These are phyloP conservation scores for Starmerella roubikii DNA, from an alignment of 805 yeast species.

Conservation along the genomic window DNA sequence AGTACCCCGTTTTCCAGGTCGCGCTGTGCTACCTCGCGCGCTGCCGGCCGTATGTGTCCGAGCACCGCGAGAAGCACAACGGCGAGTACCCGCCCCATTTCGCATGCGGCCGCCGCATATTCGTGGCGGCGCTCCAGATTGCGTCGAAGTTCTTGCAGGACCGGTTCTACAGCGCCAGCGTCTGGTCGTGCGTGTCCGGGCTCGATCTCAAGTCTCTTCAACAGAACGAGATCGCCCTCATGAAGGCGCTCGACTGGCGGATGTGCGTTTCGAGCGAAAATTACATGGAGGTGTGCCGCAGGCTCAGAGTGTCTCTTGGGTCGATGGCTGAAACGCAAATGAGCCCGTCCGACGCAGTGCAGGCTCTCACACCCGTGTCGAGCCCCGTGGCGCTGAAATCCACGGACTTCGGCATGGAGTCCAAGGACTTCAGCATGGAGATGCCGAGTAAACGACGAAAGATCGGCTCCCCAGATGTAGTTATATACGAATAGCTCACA, in stretches of 20 bases:
- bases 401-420: neutral
- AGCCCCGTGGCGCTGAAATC: neutral
- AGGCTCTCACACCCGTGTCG: conserved; percentile 1
- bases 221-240: conserved; percentile 39
- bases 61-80: conserved; percentile 1
- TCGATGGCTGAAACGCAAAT: neutral
- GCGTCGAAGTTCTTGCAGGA: conserved; percentile 66
- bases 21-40: conserved; percentile 52
- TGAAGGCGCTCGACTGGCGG: conserved; percentile 43
- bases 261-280: conserved; percentile 35
- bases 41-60: conserved; percentile 25
- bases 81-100: conserved; percentile 8
- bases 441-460: no score
- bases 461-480: no score
- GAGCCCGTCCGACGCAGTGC: neutral
- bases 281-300: conserved; percentile 13
- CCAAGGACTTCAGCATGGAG: no score
- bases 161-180: conserved; percentile 48
- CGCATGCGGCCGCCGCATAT: conserved; percentile 51
- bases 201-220: conserved; percentile 38
- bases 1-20: conserved; percentile 49
- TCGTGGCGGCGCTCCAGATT: conserved; percentile 53
- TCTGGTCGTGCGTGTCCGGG: conserved; percentile 70
- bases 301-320: conserved; percentile 9
- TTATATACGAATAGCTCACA: no score